These are phyloP conservation scores for Moelleriella libera DNA, from an alignment of 2,329 filamentous ascomycete species.

Conservation along the genomic window DNA sequence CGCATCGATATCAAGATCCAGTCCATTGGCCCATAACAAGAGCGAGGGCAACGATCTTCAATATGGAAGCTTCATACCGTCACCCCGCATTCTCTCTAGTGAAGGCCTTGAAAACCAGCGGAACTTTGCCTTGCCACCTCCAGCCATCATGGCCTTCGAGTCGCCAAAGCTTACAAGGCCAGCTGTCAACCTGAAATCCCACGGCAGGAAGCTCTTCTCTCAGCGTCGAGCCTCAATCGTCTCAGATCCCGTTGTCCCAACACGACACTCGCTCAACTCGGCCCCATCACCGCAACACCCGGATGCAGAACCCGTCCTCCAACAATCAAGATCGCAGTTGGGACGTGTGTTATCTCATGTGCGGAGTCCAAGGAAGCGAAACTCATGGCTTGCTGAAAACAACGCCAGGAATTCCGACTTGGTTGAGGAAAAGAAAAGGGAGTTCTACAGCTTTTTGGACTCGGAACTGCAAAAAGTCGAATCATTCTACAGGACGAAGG, in stretches of 20 bases:
- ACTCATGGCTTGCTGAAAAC: constrained; percentile 22
- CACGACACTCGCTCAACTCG: background rate
- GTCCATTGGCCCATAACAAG: constrained; percentile 9
- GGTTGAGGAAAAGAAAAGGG: constrained; percentile 59
- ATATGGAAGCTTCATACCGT: constrained; percentile 39
- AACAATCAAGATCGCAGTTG: constrained; percentile 15
- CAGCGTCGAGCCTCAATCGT: constrained; percentile 22
- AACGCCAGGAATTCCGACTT: constrained; percentile 37
- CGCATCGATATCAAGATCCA: constrained; percentile 1
- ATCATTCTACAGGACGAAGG: constrained; percentile 74
- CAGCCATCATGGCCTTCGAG: constrained; percentile 29
- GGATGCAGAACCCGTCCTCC: constrained; percentile 1
- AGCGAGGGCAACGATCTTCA: constrained; percentile 20
- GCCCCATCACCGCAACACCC: constrained; percentile 6
- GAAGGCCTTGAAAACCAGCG: constrained; percentile 8
- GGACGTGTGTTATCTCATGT: constrained; percentile 21
- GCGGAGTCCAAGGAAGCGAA: constrained; percentile 1
- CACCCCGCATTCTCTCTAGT: constrained; percentile 19
- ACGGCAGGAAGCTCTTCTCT: constrained; percentile 12
- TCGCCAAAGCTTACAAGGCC: constrained; percentile 12
- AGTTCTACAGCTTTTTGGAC: constrained; percentile 81
- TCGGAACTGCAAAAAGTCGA: constrained; percentile 84
- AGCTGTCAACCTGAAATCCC: constrained; percentile 7
- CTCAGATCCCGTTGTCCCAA: constrained; percentile 10
- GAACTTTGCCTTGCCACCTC: constrained; percentile 38